These are phyloP conservation scores for California macrophylla DNA, from an alignment of 441 rosid genomes.

Conservation along the genomic window DNA sequence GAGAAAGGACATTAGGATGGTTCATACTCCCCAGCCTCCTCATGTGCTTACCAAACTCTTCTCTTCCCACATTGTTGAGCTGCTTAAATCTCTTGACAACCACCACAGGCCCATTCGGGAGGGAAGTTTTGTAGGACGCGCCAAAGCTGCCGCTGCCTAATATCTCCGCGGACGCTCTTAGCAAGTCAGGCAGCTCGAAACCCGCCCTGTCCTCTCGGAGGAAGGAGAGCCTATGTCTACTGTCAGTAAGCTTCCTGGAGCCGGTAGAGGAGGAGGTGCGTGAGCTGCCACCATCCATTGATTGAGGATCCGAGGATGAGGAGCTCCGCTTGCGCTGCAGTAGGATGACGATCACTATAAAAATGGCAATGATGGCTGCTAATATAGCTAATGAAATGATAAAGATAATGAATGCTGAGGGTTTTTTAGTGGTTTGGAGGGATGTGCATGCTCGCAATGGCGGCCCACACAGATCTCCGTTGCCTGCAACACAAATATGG, in stretches of 20 bases:
- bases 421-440: background rate
- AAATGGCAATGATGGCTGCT: background rate
- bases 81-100: constrained; percentile 89
- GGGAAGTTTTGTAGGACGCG: constrained; percentile 71
- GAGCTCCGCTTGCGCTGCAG: background rate
- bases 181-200: constrained; percentile 70
- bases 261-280: no score
- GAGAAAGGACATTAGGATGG: constrained; percentile 63
- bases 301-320: background rate
- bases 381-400: background rate
- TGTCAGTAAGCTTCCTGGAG: no score
- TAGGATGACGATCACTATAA: background rate
- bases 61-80: constrained; percentile 67
- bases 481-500: no score
- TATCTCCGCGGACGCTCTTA: constrained; percentile 80
- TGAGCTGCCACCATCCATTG: background rate
- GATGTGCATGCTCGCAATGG: background rate
- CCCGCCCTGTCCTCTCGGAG: constrained; percentile 40
- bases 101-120: constrained; percentile 29
- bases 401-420: background rate
- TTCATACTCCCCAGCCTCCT: constrained; percentile 55
- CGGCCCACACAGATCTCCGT: background rate
- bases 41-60: constrained; percentile 78
- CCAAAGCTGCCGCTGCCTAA: constrained; percentile 91
- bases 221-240: constrained; percentile 32